These are phyloP conservation scores for Zanthoxylum bungeanum DNA, from an alignment of 345 rosid genomes.

Conservation along the genomic window DNA sequence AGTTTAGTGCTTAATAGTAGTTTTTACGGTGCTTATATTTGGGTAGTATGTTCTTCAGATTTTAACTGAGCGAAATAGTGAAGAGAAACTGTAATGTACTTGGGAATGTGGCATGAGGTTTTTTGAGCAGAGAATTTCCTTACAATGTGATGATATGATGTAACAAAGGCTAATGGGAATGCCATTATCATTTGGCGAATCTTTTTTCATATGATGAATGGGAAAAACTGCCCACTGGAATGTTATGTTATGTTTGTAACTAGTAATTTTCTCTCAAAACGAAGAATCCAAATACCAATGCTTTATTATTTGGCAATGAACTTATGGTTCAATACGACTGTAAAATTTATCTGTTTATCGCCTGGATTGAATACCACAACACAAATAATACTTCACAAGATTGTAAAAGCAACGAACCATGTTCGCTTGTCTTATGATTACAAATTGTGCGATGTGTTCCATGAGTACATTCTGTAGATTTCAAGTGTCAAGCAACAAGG, in stretches of 20 bases:
- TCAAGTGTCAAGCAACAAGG: neutral
- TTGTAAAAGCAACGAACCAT: neutral
- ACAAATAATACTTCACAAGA: neutral
- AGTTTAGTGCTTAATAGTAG: slow-evolving; percentile 11
- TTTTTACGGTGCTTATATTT: neutral
- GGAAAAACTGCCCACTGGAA: neutral
- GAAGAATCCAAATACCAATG: neutral
- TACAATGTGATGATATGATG: neutral
- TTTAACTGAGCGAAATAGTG: neutral
- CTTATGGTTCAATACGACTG: neutral
- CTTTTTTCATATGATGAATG: neutral
- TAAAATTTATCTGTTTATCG: neutral
- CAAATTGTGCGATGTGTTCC: neutral
- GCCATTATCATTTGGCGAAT: neutral
- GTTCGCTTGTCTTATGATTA: neutral
- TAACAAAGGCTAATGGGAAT: neutral
- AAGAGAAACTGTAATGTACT: neutral
- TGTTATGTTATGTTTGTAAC: neutral
- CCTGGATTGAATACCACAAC: neutral
- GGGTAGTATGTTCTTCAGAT: neutral
- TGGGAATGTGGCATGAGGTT: neutral
- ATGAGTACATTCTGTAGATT: neutral
- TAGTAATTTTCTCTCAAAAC: neutral
- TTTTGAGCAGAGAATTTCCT: neutral
- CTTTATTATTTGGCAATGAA: neutral